phyloP scores from a whole-genome alignment of 2,329 filamentous ascomycete species.

The Fusarium ramigenum region DNA sequence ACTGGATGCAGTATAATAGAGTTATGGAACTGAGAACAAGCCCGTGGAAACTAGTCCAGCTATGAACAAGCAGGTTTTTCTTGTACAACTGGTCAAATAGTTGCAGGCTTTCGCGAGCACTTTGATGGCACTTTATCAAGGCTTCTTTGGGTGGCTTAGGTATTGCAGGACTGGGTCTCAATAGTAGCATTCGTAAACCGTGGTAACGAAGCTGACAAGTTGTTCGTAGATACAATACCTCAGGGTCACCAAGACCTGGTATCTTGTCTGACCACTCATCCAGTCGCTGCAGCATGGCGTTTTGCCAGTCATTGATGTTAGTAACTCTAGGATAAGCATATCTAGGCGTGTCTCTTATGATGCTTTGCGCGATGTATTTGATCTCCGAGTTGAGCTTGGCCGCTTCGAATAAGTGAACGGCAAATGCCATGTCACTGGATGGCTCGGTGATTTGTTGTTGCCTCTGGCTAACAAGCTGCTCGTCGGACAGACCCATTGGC shows the following conservation, averaged over 20 bases:
- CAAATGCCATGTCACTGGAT: conserved; percentile 48
- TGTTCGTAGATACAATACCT: conserved; percentile 38
- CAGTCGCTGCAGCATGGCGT: conserved; percentile 51
- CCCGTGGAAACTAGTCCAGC: conserved; percentile 59
- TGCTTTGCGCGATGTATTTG: conserved; percentile 65
- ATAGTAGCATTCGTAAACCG: conserved; percentile 57
- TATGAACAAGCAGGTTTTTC: conserved; percentile 56
- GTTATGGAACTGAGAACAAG: conserved; percentile 59
- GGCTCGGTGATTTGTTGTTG: not conserved
- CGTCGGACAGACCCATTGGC: conserved; percentile 41
- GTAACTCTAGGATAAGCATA: conserved; percentile 60
- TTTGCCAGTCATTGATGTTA: conserved; percentile 58
- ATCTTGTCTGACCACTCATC: conserved; percentile 52
- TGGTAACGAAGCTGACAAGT: conserved; percentile 59
- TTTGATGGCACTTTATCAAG: conserved; percentile 54
- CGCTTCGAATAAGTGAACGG: conserved; percentile 59
- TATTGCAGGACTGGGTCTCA: conserved; percentile 62
- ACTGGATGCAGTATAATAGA: conserved; percentile 61
- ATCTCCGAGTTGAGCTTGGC: conserved; percentile 64
- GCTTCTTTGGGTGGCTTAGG: conserved; percentile 55
- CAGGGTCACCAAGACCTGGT: conserved; percentile 37
- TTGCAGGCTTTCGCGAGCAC: conserved; percentile 53
- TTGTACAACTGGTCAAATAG: conserved; percentile 56
- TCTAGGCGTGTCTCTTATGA: conserved; percentile 55
- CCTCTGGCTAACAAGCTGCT: conserved; percentile 4